Base-by-base conservation (phyloP, 1,284 basidiomycete species). In the Agaricales sp. region DNA sequence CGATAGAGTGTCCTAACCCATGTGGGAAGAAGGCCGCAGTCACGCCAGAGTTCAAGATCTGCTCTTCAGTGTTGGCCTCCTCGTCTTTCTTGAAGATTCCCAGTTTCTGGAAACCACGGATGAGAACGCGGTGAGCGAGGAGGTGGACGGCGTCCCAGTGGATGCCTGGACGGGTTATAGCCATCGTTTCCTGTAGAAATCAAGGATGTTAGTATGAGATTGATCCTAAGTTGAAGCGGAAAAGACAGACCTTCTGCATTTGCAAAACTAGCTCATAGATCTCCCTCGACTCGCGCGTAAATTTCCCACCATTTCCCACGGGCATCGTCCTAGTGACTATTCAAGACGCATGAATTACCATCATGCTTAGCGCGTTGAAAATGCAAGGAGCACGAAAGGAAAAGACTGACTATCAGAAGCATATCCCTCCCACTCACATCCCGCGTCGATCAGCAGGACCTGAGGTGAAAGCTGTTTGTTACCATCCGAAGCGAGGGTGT, bases 21-120 rank as follows among this genome's bases (percentile, higher is more conserved):
- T 95, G 92, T 8, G 92, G 92, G 74, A 89, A 94, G 73, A 95
- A 95, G 0, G 88, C 87, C 1, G 81, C 70, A 51, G 83, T 83
- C 39, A 90, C 65, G 0, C 91, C 91, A 2, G 80, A 82, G 20
- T 75, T 75, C 3, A 94, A 69, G 48, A 95, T 80, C 6, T 75
- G 77, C 51, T 85, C 77, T 54, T 80, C 78, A 1, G 75, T 68
- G 53, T 77, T 78, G 2, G 67, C 67, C 1, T 68, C 70, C 30
- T 68, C 58, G 2, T 73, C 74, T 12, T 70, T 67, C 57, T 78
- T 82, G 74, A 95, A 91, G 59, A 96, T 88, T 0, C 91, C 91
- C 4, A 94, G 74, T n/a, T 71, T 63, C 58, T 91, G 73, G 67
- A 96, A 89, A 8, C 87, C 85, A 45, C 76, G 74, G 13, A 92